Evolutionary conservation across 441 rosid species (phyloP).

Genomic region (Pelargonium citronellum): DNA sequence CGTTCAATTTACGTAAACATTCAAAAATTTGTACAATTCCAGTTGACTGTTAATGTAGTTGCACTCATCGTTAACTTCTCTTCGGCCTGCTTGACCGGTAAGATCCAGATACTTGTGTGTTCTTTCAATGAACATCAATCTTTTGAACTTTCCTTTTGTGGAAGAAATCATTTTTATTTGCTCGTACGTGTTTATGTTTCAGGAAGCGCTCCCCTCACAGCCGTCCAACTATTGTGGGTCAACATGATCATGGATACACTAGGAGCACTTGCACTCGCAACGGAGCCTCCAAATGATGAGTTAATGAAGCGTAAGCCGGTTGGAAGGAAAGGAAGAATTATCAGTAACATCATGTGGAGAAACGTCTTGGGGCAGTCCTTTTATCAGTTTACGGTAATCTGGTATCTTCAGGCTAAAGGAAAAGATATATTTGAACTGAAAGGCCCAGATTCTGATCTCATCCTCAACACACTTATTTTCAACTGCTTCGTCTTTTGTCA

Average conservation of each 20-base stretch:
- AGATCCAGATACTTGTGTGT: constrained; percentile 1
- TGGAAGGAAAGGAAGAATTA: constrained; percentile 54
- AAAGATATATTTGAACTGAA: constrained; percentile 36
- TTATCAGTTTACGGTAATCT: constrained; percentile 51
- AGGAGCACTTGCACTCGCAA: constrained; percentile 64
- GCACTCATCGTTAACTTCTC: constrained; percentile 59
- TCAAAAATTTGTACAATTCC: constrained; percentile 65
- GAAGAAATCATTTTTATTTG: neutral
- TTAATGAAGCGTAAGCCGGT: constrained; percentile 55
- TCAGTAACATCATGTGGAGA: constrained; percentile 68
- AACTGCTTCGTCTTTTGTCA: constrained; percentile 72
- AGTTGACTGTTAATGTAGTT: constrained; percentile 57
- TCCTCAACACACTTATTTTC: constrained; percentile 58
- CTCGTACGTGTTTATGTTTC: constrained; percentile 18
- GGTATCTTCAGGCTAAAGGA: constrained; percentile 55
- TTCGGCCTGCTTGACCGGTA: constrained; percentile 78
- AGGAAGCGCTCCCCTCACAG: constrained; percentile 63
- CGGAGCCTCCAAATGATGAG: constrained; percentile 53
- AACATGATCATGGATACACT: constrained; percentile 73
- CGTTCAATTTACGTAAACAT: constrained; percentile 71
- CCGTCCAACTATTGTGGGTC: constrained; percentile 72
- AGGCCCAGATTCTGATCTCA: constrained; percentile 42
- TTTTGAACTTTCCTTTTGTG: no score
- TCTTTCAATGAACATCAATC: no score
- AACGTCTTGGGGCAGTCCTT: constrained; percentile 57